Percentiles rank a stretch among this genome's conserved stretches.
Evolutionary conservation across 371 early-diverging fungal species (phyloP).

Genomic region (Hamiltosporidium magnivora): DNA sequence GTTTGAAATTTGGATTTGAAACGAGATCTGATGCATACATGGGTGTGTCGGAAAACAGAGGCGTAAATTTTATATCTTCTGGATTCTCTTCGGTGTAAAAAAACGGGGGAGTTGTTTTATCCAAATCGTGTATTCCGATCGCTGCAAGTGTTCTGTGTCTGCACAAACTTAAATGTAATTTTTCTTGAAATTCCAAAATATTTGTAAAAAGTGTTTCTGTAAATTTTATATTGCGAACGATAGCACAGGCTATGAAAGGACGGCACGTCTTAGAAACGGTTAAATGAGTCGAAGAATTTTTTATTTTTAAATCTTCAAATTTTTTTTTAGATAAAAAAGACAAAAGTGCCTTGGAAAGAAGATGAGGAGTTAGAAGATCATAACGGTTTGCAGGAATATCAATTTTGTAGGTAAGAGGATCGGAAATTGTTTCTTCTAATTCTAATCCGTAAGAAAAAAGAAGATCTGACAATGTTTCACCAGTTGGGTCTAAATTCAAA

Average conservation of each 20-base stretch:
- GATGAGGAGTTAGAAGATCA: conserved; percentile 34
- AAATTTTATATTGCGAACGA: conserved; percentile 76
- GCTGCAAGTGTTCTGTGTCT: conserved; percentile 85
- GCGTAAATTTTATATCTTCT: conserved; percentile 74
- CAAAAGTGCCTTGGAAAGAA: conserved; percentile 55
- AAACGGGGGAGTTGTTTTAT: conserved; percentile 79
- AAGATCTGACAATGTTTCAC: neutral
- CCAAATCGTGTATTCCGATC: conserved; percentile 96
- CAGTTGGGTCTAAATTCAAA: too few species aligned
- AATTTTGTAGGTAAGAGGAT: conserved; percentile 66
- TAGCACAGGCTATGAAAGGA: conserved; percentile 76
- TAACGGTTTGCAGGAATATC: conserved; percentile 98
- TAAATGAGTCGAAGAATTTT: neutral
- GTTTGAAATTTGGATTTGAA: too few species aligned
- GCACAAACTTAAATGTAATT: conserved; percentile 88
- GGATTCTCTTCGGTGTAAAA: conserved; percentile 77
- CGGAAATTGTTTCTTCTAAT: neutral
- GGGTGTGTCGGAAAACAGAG: conserved; percentile 64
- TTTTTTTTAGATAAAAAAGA: neutral
- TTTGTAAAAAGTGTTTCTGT: conserved; percentile 67
- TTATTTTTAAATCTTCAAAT: neutral
- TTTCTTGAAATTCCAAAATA: conserved; percentile 96
- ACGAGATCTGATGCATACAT: too few species aligned
- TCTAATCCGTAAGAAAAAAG: neutral
- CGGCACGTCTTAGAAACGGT: conserved; percentile 58